Base-by-base conservation (phyloP, 768 basidiomycete genomes). In the Russula ochroleuca region DNA sequence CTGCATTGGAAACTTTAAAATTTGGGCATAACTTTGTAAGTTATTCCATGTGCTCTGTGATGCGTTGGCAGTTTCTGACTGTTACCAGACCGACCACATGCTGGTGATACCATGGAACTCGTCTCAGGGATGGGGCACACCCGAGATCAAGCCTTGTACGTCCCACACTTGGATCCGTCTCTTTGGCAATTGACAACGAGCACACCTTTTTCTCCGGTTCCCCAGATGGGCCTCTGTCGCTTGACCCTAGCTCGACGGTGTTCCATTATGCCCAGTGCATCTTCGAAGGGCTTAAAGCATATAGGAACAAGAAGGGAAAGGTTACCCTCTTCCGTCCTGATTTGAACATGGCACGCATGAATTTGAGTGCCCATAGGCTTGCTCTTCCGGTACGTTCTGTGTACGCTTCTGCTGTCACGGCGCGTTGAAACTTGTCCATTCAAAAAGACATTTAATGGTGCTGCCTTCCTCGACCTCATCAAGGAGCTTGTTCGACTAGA, bases 221-320 rank as follows among this genome's bases (percentile, higher is more conserved):
- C 10, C 41, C 63, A 79, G 77, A 83, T 65, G 79, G 75, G 9
- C 79, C 80, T 14, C 69, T 83, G 52, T 67, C 71, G 2, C 74
- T 83, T 28, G 81, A 83, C 62, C 82, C 82, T 15, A 79, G 79
- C 14, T 72, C 77, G n/a, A 79, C 79, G 43, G 81, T 83, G 28
- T 73, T 83, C 52, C 82, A 83, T 69, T 83, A 83, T 70, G 81
- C 82, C 11, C 79, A 79, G 51, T 73, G 77, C 67, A 73, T 74
- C 47, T 81, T 83, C 69, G 81, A 83, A 67, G 78, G 82, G 13
- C 73, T 82, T 72, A 83, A 83, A 68, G 82, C 81, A 1, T 83
- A 82, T 69, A 73, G 77, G 57, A 74, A 77, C 61, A 72, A 77
- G 53, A 72, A 75, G 60, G 80, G 78, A 8, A 76, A 75, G 23